These are phyloP conservation scores for Saturnispora kantuleensis DNA, from an alignment of 805 yeast genomes.

Conservation along the genomic window DNA sequence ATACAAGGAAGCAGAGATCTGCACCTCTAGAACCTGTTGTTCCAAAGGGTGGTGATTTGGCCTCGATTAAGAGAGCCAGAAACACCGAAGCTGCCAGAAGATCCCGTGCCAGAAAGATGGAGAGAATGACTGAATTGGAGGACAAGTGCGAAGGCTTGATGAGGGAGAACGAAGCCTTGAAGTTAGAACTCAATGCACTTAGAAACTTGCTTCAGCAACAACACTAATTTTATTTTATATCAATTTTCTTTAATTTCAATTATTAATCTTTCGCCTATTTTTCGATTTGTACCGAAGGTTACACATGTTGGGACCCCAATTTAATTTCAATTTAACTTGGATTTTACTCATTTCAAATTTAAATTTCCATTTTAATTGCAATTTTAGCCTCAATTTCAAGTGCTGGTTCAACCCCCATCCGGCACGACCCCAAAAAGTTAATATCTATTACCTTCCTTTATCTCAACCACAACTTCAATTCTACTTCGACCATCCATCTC, in stretches of 20 bases:
- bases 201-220: slow-evolving; percentile 33
- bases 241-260: background rate
- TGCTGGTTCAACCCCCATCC: no score
- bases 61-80: slow-evolving; percentile 80
- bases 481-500: background rate
- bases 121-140: slow-evolving; percentile 78
- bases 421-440: no score
- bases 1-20: slow-evolving; percentile 68
- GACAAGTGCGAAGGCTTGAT: slow-evolving; percentile 58
- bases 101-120: slow-evolving; percentile 87
- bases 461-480: no score
- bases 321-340: no score
- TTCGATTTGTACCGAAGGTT: background rate
- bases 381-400: no score
- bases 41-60: slow-evolving; percentile 50
- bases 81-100: slow-evolving; percentile 98
- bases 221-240: background rate
- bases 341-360: no score
- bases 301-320: no score
- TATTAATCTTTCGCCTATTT: background rate
- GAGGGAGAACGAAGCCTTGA: slow-evolving; percentile 48
- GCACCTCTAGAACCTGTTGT: slow-evolving; percentile 65
- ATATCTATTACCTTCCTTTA: no score
- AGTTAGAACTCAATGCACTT: slow-evolving; percentile 47
- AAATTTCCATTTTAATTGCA: no score